Evolutionary conservation across 257 asterid genomes (phyloP).

Genomic region (Solanum bulbocastanum): DNA sequence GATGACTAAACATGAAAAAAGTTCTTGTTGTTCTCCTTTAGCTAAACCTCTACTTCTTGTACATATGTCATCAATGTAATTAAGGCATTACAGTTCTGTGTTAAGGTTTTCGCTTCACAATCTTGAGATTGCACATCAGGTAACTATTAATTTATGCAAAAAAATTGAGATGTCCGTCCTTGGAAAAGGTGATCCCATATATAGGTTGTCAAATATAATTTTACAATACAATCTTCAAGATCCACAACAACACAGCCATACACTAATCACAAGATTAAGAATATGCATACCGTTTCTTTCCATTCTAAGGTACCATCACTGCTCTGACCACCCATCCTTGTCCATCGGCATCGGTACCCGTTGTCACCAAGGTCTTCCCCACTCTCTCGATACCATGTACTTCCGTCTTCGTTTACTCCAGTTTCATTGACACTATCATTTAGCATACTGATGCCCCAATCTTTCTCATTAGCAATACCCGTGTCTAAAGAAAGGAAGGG

Average conservation of each 20-base stretch:
- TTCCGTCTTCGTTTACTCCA: slow-evolving; percentile 83
- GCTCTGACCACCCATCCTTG: slow-evolving; percentile 88
- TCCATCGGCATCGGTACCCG: slow-evolving; percentile 93
- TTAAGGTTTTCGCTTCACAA: background rate
- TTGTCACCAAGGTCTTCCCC: slow-evolving; percentile 92
- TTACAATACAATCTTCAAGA: background rate
- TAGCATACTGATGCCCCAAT: slow-evolving; percentile 84
- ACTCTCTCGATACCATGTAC: slow-evolving; percentile 87
- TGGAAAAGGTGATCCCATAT: background rate
- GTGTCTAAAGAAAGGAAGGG: slow-evolving; percentile 46
- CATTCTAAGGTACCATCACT: slow-evolving; percentile 70
- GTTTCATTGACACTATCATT: slow-evolving; percentile 62
- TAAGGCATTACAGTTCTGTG: background rate
- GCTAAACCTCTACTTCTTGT: background rate
- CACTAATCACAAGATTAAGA: background rate
- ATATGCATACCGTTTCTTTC: slow-evolving; percentile 80
- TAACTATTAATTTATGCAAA: background rate
- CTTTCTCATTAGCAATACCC: slow-evolving; percentile 95
- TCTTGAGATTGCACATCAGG: background rate
- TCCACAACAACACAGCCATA: background rate
- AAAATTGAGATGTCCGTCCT: background rate
- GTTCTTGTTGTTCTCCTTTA: background rate
- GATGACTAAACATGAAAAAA: background rate
- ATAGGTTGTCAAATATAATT: background rate
- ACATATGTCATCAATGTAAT: background rate